Evolutionary conservation across 495 filamentous ascomycete genomes (phyloP).

Genomic region (Hypoxylon cercidicola): DNA sequence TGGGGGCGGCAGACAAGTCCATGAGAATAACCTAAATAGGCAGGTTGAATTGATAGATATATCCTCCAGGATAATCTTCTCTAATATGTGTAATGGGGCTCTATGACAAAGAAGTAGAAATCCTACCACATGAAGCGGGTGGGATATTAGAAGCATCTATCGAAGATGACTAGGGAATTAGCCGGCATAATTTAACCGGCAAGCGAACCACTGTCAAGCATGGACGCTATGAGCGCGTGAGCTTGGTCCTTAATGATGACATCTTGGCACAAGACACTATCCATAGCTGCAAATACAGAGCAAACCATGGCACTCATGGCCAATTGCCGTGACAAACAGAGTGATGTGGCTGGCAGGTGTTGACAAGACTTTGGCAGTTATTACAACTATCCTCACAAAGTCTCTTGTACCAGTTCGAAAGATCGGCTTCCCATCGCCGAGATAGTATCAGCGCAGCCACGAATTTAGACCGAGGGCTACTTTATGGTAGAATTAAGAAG

Average conservation of each 20-base stretch:
- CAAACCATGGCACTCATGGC: background rate
- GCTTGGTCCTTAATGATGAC: constrained; percentile 31
- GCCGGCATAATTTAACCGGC: constrained; percentile 36
- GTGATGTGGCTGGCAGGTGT: no score
- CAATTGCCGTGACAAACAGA: background rate
- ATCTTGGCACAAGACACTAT: constrained; percentile 43
- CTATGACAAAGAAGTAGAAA: constrained; percentile 20
- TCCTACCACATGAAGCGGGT: constrained; percentile 14
- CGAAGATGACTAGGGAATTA: constrained; percentile 5
- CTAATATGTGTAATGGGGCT: constrained; percentile 11
- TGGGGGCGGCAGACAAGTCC: background rate
- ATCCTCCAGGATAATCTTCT: constrained; percentile 10
- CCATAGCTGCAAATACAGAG: background rate
- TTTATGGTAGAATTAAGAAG: no score
- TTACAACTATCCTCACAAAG: no score
- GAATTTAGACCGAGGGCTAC: no score
- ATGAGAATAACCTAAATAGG: constrained; percentile 31
- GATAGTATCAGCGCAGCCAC: no score
- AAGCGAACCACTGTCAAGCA: constrained; percentile 14
- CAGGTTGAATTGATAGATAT: constrained; percentile 26
- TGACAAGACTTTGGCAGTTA: no score
- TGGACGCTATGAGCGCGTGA: constrained; percentile 6
- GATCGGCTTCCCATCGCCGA: no score
- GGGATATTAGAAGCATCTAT: constrained; percentile 6
- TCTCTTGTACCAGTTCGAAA: no score